Conservation (phyloP, 2,329 filamentous ascomycete genomes). For the Colletotrichum spaethianum region DNA sequence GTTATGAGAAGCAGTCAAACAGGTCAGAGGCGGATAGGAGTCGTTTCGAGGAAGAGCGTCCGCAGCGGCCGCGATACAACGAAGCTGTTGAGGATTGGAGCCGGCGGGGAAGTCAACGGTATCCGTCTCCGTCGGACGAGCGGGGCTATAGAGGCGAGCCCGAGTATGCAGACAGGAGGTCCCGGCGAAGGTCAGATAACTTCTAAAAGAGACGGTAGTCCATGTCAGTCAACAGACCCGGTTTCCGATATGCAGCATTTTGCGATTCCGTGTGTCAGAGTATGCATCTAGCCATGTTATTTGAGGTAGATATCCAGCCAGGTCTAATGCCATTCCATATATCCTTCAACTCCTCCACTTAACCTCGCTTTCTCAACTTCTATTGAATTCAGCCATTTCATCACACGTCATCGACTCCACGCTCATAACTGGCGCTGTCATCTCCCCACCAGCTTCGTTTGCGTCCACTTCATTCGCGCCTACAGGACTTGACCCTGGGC, state of each 20-base stretch:
- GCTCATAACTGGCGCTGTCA: neutral
- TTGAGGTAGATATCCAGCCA: conserved; percentile 12
- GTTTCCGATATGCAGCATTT: neutral
- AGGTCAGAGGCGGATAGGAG: conserved; percentile 24
- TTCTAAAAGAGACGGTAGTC: neutral
- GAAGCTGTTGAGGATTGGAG: conserved; percentile 32
- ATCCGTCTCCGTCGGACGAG: conserved; percentile 19
- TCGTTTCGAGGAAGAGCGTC: conserved; percentile 15
- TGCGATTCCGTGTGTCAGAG: neutral
- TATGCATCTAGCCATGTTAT: conserved; percentile 22
- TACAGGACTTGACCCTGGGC: neutral
- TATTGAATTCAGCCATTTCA: conserved; percentile 12
- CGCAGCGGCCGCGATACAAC: conserved; percentile 15
- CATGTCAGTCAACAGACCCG: neutral
- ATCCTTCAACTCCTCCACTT: conserved; percentile 1
- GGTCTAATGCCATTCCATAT: conserved; percentile 5
- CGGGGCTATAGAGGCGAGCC: conserved; percentile 13
- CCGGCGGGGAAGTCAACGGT: conserved; percentile 12
- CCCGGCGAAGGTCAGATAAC: conserved; percentile 19
- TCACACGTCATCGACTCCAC: conserved; percentile 40
- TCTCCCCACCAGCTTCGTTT: neutral
- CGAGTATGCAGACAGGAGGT: conserved; percentile 21
- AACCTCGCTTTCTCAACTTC: neutral
- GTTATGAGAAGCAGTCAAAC: conserved; percentile 24
- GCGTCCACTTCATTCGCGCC: neutral